These are phyloP conservation scores for Lentinula aciculospora DNA, from an alignment of 768 basidiomycete species.

Conservation along the genomic window DNA sequence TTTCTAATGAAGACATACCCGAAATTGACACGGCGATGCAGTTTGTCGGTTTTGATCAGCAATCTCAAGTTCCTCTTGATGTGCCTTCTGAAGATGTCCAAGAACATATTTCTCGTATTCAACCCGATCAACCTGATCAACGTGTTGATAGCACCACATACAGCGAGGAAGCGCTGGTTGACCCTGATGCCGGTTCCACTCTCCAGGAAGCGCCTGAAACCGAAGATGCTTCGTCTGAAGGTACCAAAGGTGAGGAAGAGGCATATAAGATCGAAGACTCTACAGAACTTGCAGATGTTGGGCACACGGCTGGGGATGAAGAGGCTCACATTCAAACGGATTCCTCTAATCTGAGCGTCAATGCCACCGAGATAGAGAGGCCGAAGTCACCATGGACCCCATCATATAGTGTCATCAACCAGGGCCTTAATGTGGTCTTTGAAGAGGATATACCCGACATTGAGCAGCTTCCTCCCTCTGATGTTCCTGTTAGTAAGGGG, in stretches of 20 bases:
- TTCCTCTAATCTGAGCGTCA: neutral
- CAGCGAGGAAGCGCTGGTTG: neutral
- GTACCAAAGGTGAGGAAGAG: too few species aligned
- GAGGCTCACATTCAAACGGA: neutral
- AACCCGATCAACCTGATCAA: neutral
- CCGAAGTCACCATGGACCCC: slow-evolving; percentile 49
- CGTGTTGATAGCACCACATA: neutral
- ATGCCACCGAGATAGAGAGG: slow-evolving; percentile 24
- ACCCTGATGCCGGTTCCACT: neutral
- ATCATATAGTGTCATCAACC: slow-evolving; percentile 45
- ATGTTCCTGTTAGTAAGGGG: neutral
- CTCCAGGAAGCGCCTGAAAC: neutral
- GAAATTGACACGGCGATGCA: neutral
- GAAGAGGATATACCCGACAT: slow-evolving; percentile 14
- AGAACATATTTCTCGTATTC: neutral
- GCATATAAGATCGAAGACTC: neutral
- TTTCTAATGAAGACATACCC: neutral
- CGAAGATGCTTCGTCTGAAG: neutral
- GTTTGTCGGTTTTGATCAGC: neutral
- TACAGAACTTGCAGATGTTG: neutral
- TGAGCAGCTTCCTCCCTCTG: neutral
- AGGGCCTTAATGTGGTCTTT: slow-evolving; percentile 27
- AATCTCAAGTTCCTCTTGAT: neutral
- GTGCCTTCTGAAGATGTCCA: neutral
- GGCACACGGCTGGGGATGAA: neutral